Percentiles rank a stretch among this genome's conserved stretches.
These are phyloP conservation scores for Vitis hybrid DNA, from an alignment of 177 flowering plant species.

Conservation along the genomic window DNA sequence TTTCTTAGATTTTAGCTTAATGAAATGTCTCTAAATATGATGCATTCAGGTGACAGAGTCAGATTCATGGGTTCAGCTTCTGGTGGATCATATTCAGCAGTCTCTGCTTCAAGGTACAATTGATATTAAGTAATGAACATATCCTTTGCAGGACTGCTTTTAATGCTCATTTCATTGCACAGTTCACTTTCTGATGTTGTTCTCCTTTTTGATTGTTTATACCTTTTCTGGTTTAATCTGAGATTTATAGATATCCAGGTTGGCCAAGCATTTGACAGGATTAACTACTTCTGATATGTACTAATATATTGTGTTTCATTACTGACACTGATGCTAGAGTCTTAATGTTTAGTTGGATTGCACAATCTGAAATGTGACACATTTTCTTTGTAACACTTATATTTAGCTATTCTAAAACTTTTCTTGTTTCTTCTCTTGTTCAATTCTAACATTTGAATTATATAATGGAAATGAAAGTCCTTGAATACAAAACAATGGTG, in stretches of 20 bases:
- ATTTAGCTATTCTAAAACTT: too few relatives aligned
- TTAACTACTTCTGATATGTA: not conserved
- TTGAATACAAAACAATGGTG: too few relatives aligned
- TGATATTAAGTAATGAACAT: not conserved
- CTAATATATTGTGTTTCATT: not conserved
- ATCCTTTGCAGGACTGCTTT: too few relatives aligned
- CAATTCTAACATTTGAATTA: too few relatives aligned
- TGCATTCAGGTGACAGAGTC: conserved; percentile 73
- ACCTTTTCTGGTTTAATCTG: not conserved
- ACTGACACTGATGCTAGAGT: too few relatives aligned
- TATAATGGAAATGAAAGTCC: too few relatives aligned
- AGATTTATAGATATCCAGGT: not conserved
- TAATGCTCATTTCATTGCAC: not conserved
- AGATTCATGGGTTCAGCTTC: conserved; percentile 51
- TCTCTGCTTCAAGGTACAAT: conserved; percentile 60
- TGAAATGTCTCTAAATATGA: not conserved
- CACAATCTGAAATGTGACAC: too few relatives aligned
- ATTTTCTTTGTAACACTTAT: too few relatives aligned
- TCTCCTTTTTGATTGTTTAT: not conserved
- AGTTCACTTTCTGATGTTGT: not conserved
- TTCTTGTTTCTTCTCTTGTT: too few relatives aligned
- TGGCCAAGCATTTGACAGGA: not conserved
- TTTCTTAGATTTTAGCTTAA: not conserved
- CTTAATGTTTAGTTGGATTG: too few relatives aligned
- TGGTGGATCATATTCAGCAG: conserved; percentile 37